These are phyloP conservation scores for Cryphonectria japonica DNA, from an alignment of 2,329 filamentous ascomycete species.

Conservation along the genomic window DNA sequence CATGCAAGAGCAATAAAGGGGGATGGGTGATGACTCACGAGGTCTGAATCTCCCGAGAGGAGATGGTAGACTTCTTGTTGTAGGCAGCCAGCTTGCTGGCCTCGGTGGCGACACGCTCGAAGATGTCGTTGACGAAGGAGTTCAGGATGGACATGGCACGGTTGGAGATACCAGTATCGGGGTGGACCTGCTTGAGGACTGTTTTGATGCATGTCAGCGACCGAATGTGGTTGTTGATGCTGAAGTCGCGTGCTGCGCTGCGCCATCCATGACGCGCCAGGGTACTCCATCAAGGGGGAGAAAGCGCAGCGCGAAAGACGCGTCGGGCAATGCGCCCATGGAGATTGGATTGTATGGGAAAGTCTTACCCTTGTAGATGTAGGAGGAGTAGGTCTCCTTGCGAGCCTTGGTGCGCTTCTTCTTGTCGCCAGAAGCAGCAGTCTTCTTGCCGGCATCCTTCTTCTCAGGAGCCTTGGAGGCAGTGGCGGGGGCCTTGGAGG, in stretches of 20 bases:
- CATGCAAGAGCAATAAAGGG: slow-evolving; percentile 40
- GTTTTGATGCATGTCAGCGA: slow-evolving; percentile 38
- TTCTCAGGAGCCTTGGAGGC: slow-evolving; percentile 78
- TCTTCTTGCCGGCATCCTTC: slow-evolving; percentile 99
- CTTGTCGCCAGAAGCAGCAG: slow-evolving; percentile 93
- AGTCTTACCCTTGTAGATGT: slow-evolving; percentile 98
- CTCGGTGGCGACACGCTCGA: slow-evolving; percentile 98
- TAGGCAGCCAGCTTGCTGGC: slow-evolving; percentile 98
- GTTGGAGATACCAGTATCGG: slow-evolving; percentile 99
- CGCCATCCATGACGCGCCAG: slow-evolving; percentile 8
- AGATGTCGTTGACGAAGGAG: slow-evolving; percentile 99
- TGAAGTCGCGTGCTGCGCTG: slow-evolving; percentile 16
- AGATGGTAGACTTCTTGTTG: slow-evolving; percentile 99
- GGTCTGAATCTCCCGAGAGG: slow-evolving; percentile 98
- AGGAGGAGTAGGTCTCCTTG: slow-evolving; percentile 99
- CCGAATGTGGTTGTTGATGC: slow-evolving; percentile 11
- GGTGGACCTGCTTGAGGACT: slow-evolving; percentile 99
- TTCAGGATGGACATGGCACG: slow-evolving; percentile 99
- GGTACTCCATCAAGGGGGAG: slow-evolving; percentile 19
- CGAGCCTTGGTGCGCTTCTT: slow-evolving; percentile 99
- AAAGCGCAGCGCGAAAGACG: slow-evolving; percentile 25
- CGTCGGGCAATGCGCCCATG: slow-evolving; percentile 25
- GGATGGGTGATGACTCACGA: slow-evolving; percentile 59
- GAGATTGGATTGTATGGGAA: background rate
- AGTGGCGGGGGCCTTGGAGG: slow-evolving; percentile 89